A percentile compares a stretch with the other conserved stretches of the same genome.
phyloP scores from a whole-genome alignment of 768 basidiomycete species.

The Lactifluus pinguis region DNA sequence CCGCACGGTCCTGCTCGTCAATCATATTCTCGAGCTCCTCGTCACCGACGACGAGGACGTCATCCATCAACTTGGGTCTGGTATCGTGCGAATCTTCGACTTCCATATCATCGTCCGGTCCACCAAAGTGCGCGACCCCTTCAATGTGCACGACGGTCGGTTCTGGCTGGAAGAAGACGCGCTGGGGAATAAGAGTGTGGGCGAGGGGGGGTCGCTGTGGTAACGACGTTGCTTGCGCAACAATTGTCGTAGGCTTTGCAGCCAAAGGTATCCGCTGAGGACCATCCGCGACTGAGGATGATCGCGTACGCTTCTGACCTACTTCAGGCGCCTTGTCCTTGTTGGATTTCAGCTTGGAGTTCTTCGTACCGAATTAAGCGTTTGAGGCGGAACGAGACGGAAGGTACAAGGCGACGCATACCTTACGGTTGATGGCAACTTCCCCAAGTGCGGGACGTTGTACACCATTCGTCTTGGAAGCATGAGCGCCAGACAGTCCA shows the following conservation, averaged over 20 bases:
- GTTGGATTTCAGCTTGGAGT: slow-evolving; percentile 38
- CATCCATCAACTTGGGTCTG: slow-evolving; percentile 33
- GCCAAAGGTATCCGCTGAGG: slow-evolving; percentile 66
- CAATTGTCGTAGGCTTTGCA: slow-evolving; percentile 30
- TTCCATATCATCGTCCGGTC: slow-evolving; percentile 47
- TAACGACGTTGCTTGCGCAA: slow-evolving; percentile 17
- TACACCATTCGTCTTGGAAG: slow-evolving; percentile 42
- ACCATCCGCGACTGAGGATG: slow-evolving; percentile 53
- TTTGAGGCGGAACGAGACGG: slow-evolving; percentile 1
- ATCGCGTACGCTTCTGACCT: slow-evolving; percentile 49
- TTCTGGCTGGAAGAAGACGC: slow-evolving; percentile 33
- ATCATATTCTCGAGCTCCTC: slow-evolving; percentile 60
- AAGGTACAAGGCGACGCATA: slow-evolving; percentile 22
- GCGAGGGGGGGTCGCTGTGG: slow-evolving; percentile 24
- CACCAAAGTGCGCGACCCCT: slow-evolving; percentile 7
- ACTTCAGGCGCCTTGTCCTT: slow-evolving; percentile 47
- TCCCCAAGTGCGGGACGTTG: slow-evolving; percentile 73
- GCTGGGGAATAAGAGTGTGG: slow-evolving; percentile 32
- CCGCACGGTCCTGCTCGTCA: slow-evolving; percentile 36
- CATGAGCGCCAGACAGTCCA: slow-evolving; percentile 29
- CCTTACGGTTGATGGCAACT: slow-evolving; percentile 77
- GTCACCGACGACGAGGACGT: slow-evolving; percentile 37
- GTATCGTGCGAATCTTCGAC: slow-evolving; percentile 36
- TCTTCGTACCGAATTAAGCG: slow-evolving; percentile 8
- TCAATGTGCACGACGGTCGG: slow-evolving; percentile 30